Base-by-base conservation (phyloP, 371 early-diverging fungal species). In the Capillidium rhysosporum region DNA sequence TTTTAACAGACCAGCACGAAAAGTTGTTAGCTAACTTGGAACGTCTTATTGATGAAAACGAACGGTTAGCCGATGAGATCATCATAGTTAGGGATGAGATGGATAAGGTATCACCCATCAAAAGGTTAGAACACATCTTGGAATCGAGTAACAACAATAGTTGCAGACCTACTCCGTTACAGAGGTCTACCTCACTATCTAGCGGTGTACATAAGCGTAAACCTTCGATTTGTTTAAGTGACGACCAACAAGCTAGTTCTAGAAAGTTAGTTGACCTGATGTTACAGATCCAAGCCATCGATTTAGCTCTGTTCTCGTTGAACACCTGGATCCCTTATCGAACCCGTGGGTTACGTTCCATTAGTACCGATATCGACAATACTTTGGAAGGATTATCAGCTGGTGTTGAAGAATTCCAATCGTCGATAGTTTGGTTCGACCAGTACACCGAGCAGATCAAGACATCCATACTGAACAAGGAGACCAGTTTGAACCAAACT, bases 281-380 rank as follows among this genome's bases (percentile, higher is more conserved):
- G 48, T 14, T 47, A 26, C 48, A 47, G 26, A 47, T 47, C 30
- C 48, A 47, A 29, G 48, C 48, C 48, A 47, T 47, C 30, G 48
- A 47, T 16, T 26, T 47, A 9, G 48, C 48, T 16, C 48, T 47
- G 5, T 47, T 47, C 48, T 47, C 48, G 5, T 26, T 47, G 23
- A 47, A 47, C 24, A 47, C 48, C 29, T 47, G 48, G 48, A 47
- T 47, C 14, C 48, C 48, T 10, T 47, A 47, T 26, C 48, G 48
- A 8, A 23, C 29, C 3, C 26, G 29, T 2, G 18, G 23, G 29
- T 16, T 47, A 5, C 48, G 48, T 29, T 26, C 48, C 26, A 47
- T 47, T 29, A 23, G 8, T 26, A 47, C 26, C 48, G 48, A 16
- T 2, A 23, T 47, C 23, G 48, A 47, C 29, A 16, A 14, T 23